Evolutionary conservation across 2,329 filamentous ascomycete species (phyloP).

Genomic region (Iodosphaeria phyllophila): DNA sequence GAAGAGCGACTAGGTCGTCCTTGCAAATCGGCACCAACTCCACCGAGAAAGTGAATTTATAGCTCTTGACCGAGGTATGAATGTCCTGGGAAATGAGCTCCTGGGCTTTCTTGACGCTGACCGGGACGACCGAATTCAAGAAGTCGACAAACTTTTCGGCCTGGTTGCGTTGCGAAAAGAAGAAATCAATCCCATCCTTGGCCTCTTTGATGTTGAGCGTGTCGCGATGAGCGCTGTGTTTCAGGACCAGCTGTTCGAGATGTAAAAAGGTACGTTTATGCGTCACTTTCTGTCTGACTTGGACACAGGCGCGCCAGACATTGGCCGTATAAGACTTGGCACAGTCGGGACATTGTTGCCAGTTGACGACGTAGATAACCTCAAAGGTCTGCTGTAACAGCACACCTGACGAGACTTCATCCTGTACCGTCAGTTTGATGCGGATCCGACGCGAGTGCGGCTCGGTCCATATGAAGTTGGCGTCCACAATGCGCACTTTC

Average conservation of each 20-base stretch:
- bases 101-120: constrained; percentile 67
- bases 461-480: constrained; percentile 95
- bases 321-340: constrained; percentile 93
- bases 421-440: constrained; percentile 88
- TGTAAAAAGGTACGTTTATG: constrained; percentile 64
- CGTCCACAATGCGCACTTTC: constrained; percentile 89
- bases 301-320: constrained; percentile 83
- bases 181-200: constrained; percentile 92
- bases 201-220: constrained; percentile 98
- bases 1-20: constrained; percentile 87
- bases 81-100: constrained; percentile 87
- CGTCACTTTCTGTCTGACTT: constrained; percentile 90
- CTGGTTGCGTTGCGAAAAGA: constrained; percentile 74
- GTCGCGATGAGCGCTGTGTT: constrained; percentile 78
- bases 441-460: constrained; percentile 84
- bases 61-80: constrained; percentile 78
- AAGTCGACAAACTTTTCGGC: constrained; percentile 90
- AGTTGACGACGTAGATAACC: constrained; percentile 77
- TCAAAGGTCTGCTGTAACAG: constrained; percentile 86
- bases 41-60: constrained; percentile 85
- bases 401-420: constrained; percentile 40
- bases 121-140: constrained; percentile 61
- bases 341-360: constrained; percentile 89
- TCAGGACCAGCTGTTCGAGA: constrained; percentile 88
- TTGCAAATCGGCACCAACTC: constrained; percentile 92